A percentile compares a stretch with the other conserved stretches of the same genome.
These are phyloP conservation scores for Candida nanaspora DNA, from an alignment of 805 yeast species.

Conservation along the genomic window DNA sequence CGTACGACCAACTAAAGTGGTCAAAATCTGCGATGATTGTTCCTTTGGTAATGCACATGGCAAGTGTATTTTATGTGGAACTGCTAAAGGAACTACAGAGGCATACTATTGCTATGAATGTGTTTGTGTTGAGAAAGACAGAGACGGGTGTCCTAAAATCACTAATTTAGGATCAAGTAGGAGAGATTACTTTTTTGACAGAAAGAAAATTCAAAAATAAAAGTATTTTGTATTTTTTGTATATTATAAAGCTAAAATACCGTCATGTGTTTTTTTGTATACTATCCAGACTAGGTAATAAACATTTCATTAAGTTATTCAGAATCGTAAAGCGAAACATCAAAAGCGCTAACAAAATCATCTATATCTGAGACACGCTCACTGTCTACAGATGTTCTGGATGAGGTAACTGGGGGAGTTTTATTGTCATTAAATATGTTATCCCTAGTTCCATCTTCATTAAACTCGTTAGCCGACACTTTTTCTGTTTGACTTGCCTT, in stretches of 20 bases:
- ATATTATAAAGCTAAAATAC: neutral
- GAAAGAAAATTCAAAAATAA: slow-evolving; percentile 19
- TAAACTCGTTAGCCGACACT: too few species aligned
- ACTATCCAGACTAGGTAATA: too few species aligned
- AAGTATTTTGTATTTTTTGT: neutral
- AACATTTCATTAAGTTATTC: neutral
- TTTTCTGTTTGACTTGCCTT: too few species aligned
- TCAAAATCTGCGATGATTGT: slow-evolving; percentile 78
- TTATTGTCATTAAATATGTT: neutral
- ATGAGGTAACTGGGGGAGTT: neutral
- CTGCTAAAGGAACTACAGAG: slow-evolving; percentile 46
- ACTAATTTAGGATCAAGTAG: slow-evolving; percentile 73
- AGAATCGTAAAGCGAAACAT: slow-evolving; percentile 8
- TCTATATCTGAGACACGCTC: neutral
- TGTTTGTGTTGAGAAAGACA: slow-evolving; percentile 65
- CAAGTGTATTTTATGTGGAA: slow-evolving; percentile 75
- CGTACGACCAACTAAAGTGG: slow-evolving; percentile 63
- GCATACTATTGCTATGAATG: slow-evolving; percentile 87
- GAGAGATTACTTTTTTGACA: slow-evolving; percentile 58
- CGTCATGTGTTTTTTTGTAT: neutral
- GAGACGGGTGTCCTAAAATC: slow-evolving; percentile 91
- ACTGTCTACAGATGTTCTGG: neutral
- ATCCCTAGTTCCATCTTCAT: neutral
- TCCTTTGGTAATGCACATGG: slow-evolving; percentile 59
- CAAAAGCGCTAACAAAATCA: slow-evolving; percentile 15